Conservation (phyloP, 2,329 filamentous ascomycete genomes). For the Bipolaris cookei region DNA sequence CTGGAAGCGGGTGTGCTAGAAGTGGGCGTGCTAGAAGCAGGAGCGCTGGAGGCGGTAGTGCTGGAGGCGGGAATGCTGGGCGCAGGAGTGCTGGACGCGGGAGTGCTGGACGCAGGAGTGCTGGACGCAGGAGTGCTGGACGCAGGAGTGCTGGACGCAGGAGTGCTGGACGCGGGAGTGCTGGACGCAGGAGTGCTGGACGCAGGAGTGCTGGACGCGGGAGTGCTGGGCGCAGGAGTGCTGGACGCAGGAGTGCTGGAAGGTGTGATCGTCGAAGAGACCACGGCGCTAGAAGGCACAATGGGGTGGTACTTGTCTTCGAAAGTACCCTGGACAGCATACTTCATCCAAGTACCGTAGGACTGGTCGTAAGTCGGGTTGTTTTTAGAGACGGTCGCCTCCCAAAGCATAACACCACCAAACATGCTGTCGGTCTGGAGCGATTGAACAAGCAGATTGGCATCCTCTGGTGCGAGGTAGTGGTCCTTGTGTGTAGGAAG, state of each 20-base stretch:
- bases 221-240: slow-evolving; percentile 1
- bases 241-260: neutral
- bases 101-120: neutral
- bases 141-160: neutral
- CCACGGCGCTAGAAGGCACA: slow-evolving; percentile 17
- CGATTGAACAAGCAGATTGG: slow-evolving; percentile 53
- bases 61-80: too few species aligned
- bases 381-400: slow-evolving; percentile 57
- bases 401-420: slow-evolving; percentile 67
- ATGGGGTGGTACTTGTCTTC: slow-evolving; percentile 25
- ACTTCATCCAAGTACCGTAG: slow-evolving; percentile 59
- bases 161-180: neutral
- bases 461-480: slow-evolving; percentile 58
- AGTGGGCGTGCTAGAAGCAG: neutral
- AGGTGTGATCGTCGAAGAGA: slow-evolving; percentile 2
- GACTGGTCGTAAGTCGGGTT: slow-evolving; percentile 54
- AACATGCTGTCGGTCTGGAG: slow-evolving; percentile 50
- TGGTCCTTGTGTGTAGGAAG: slow-evolving; percentile 36
- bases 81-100: neutral
- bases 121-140: neutral
- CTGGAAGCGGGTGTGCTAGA: neutral
- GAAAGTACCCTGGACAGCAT: slow-evolving; percentile 36
- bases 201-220: neutral
- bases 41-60: neutral
- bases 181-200: neutral